Evolutionary conservation across 139 green algal species (phyloP), one percentile per base, ranked within the genome.

Genomic region (Auxenochlorella pyrenoidosa): DNA sequence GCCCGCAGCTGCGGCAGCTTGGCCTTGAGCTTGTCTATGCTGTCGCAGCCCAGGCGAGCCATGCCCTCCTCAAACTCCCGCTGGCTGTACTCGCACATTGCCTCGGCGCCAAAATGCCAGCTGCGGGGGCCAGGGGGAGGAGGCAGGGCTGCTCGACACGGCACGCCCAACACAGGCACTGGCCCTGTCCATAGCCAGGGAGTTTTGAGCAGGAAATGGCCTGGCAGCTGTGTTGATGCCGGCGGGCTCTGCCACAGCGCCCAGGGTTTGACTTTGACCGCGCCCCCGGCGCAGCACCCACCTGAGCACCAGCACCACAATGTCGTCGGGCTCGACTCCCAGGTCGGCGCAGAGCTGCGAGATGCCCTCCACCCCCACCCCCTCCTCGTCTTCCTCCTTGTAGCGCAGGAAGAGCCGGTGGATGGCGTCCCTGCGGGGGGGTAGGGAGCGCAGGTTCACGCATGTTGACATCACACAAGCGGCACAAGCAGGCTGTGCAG

Each of bases 271-370:
- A 54, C 47, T n/a, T n/a, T 54, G 47, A 54, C 47, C n/a, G n/a
- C n/a, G n/a, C n/a, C n/a, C n/a, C n/a, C n/a, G n/a, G n/a, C n/a
- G n/a, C 15, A 28, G 54, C 79, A 8, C 79, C 85, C 88, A 98
- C 84, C 93, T 94, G 21, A 99, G 91, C 26, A 99, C 95, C 75
- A 99, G 93, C 95, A 97, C 92, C n/a, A 95, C 94, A 36, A 96
- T 89, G 88, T 98, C 96, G 51, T 93, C 91, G 0, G 96, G 96
- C 65, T 97, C 93, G 38, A 98, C 93, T 21, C 76, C 89, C 40
- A 98, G 90, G 85, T 98, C 96, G 30, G 94, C 88, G 59, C 96
- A 98, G 24, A 98, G 91, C 66, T 87, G 70, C 1, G 76, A 87
- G 32, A 98, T 91, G 66, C 96, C 96, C 34, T 98, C 94, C 75